Base-by-base conservation (phyloP, 2,329 filamentous ascomycete genomes). In the Ophiostoma quercus region DNA sequence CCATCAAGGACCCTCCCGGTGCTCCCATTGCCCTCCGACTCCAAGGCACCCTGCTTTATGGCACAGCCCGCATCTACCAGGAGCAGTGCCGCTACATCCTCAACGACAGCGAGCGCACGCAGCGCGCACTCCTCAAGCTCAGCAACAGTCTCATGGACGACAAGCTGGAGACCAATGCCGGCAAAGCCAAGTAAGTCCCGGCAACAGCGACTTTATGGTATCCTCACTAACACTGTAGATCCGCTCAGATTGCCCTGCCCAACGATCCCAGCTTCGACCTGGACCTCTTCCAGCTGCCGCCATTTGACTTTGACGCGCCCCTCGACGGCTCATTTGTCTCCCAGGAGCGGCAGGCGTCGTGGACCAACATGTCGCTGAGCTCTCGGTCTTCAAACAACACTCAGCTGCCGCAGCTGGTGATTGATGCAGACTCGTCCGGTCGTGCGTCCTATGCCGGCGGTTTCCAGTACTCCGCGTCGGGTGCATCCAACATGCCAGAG, bases 1-100 rank as follows among this genome's bases (percentile, higher is more conserved):
- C 90, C n/a, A 97, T 99, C 77, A 87, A 92, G 51, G 85, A 92
- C 70, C 93, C 75, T 8, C 91, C 75, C 0, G 91, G 90, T 6
- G 92, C 91, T 1, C 95, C 95, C 2, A 90, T 99, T 80, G 94
- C 95, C 4, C 80, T 99, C 73, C 89, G 95, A 47, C 85, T 99
- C 29, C 94, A 98, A 77, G 91, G 93, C 19, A 97, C 90, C 74
- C 84, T 99, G 22, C 87, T 99, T 37, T 94, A 90, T 77, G 94
- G 94, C 5, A 87, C 97, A 19, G 90, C 92, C 2, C 87, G 91
- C 67, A 93, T 98, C 22, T 97, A 92, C 78, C 84, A 87, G 34
- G 91, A 97, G 77, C 94, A 99, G 79, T 96, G 91, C 75, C 84
- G 85, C 51, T 99, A 97, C 77, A 87, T 97, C 32, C 87, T 97